These are phyloP conservation scores for Aspergillus intermedius DNA, from an alignment of 2,329 filamentous ascomycete genomes.

Conservation along the genomic window DNA sequence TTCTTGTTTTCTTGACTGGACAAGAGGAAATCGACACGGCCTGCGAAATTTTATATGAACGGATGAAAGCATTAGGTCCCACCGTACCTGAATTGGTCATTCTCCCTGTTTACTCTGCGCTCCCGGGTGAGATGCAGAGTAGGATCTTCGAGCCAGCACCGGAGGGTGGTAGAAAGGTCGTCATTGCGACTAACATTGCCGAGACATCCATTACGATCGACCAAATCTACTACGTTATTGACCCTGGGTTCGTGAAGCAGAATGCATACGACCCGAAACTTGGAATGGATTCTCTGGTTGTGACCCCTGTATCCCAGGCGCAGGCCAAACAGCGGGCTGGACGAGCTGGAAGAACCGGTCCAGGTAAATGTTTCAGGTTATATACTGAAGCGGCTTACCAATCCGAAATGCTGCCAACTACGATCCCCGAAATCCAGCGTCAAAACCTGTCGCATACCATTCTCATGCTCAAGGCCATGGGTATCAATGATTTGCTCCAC, in stretches of 20 bases:
- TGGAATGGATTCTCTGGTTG: constrained; percentile 93
- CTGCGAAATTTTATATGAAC: constrained; percentile 85
- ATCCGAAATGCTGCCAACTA: constrained; percentile 92
- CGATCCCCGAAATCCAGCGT: constrained; percentile 92
- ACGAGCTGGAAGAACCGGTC: constrained; percentile 86
- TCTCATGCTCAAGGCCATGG: constrained; percentile 97
- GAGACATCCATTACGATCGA: constrained; percentile 98
- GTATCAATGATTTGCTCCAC: constrained; percentile 92
- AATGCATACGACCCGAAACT: constrained; percentile 95
- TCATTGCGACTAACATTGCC: constrained; percentile 97
- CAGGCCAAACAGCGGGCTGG: constrained; percentile 93
- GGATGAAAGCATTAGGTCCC: constrained; percentile 91
- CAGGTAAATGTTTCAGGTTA: constrained; percentile 89
- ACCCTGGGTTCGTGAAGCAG: constrained; percentile 96
- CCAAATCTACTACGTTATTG: constrained; percentile 93
- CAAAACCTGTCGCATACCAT: constrained; percentile 91
- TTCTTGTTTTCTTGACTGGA: constrained; percentile 92
- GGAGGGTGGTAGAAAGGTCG: constrained; percentile 78
- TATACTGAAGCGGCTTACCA: constrained; percentile 96
- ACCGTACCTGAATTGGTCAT: constrained; percentile 88
- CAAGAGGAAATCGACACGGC: constrained; percentile 97
- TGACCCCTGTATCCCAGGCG: constrained; percentile 93
- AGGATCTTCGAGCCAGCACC: constrained; percentile 92
- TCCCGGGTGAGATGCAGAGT: constrained; percentile 90
- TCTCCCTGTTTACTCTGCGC: constrained; percentile 88